Evolutionary conservation across 345 rosid species (phyloP).

Genomic region (Citrus sp.): DNA sequence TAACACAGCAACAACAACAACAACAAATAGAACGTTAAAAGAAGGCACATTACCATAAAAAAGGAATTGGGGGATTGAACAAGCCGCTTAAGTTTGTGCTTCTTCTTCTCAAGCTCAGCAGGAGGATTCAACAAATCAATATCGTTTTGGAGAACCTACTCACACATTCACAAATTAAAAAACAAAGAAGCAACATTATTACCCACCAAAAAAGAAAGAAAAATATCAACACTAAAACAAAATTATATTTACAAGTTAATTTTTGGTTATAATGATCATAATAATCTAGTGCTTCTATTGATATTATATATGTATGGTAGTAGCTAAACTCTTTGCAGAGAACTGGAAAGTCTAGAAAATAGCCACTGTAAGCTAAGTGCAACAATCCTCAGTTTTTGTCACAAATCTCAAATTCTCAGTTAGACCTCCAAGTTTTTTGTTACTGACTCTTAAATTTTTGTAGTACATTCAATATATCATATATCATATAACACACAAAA

Average conservation of each 20-base stretch:
- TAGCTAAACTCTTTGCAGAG: no score
- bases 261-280: no score
- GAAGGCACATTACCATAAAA: constrained; percentile 45
- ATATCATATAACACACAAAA: no score
- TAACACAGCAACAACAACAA: not conserved
- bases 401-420: no score
- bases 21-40: not conserved
- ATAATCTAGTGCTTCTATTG: no score
- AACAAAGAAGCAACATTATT: not conserved
- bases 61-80: constrained; percentile 73
- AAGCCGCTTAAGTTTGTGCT: constrained; percentile 82
- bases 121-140: constrained; percentile 73
- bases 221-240: not conserved
- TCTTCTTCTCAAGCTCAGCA: constrained; percentile 73
- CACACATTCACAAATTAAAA: not conserved
- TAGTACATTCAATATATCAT: no score
- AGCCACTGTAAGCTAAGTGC: no score
- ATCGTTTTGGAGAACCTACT: constrained; percentile 65
- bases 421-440: no score
- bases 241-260: not conserved
- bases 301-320: no score
- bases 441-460: no score
- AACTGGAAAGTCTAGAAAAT: no score
- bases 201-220: not conserved
- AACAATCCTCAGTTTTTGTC: no score